Evolutionary conservation across 1,284 basidiomycete genomes (phyloP).

Genomic region (Cutaneotrichosporon cyanovorans): DNA sequence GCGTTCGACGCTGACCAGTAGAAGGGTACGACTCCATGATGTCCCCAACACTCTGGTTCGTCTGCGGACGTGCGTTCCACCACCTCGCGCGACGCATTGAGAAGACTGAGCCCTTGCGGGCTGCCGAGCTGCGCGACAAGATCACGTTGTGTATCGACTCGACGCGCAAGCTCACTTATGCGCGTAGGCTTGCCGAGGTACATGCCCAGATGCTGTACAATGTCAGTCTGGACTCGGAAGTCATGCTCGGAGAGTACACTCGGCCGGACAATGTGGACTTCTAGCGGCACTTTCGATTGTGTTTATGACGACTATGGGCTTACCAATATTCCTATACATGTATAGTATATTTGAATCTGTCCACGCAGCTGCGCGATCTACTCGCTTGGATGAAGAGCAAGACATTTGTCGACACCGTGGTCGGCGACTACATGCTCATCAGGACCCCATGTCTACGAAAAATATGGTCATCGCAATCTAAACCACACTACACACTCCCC

Average conservation of each 20-base stretch:
- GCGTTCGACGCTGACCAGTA: background rate
- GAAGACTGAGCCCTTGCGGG: conserved; percentile 4
- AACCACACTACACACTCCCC: too few species aligned
- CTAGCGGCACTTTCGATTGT: background rate
- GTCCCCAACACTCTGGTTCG: conserved; percentile 10
- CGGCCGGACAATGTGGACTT: conserved; percentile 18
- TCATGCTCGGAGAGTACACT: conserved; percentile 19
- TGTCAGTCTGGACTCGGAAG: conserved; percentile 14
- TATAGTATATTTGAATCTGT: too few species aligned
- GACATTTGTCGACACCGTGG: too few species aligned
- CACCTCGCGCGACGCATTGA: conserved; percentile 13
- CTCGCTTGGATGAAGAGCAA: too few species aligned
- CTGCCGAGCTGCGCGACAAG: conserved; percentile 3
- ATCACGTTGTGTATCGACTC: conserved; percentile 7
- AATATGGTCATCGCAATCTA: too few species aligned
- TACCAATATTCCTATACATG: too few species aligned
- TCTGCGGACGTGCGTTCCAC: conserved; percentile 11
- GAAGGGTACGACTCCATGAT: conserved; percentile 16
- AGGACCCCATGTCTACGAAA: too few species aligned
- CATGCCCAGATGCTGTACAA: conserved; percentile 17
- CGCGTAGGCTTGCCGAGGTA: conserved; percentile 13
- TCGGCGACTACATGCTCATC: too few species aligned
- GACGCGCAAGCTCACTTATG: conserved; percentile 6
- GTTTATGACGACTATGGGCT: too few species aligned
- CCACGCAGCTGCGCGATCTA: too few species aligned